Evolutionary conservation across 768 basidiomycete species (phyloP).

Genomic region (Sutorius australiensis): DNA sequence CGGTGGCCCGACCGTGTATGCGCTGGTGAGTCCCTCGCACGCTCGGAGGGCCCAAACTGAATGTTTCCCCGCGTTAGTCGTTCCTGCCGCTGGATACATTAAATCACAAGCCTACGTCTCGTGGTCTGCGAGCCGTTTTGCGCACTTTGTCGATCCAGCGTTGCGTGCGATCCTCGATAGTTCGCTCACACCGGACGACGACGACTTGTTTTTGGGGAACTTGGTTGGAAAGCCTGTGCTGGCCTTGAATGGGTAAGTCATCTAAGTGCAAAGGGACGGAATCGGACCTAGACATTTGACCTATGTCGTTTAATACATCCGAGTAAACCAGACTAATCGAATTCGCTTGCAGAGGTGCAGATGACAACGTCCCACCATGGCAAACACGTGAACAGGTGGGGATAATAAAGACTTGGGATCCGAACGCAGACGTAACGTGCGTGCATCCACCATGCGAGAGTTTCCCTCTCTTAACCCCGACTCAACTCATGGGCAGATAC

Average conservation of each 20-base stretch:
- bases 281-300: neutral
- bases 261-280: neutral
- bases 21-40: conserved; percentile 41
- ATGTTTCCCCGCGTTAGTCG: conserved; percentile 38
- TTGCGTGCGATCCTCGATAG: conserved; percentile 70
- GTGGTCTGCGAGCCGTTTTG: conserved; percentile 63
- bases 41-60: neutral
- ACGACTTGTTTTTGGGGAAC: conserved; percentile 83
- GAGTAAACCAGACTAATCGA: neutral
- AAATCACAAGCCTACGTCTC: conserved; percentile 87
- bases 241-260: conserved; percentile 71
- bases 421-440: conserved; percentile 50
- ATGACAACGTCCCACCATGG: conserved; percentile 87
- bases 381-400: conserved; percentile 69
- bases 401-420: conserved; percentile 55
- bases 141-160: conserved; percentile 75
- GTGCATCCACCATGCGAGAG: conserved; percentile 18
- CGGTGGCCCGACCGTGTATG: conserved; percentile 74
- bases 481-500: conserved; percentile 38
- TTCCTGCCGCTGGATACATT: conserved; percentile 79
- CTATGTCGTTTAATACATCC: neutral
- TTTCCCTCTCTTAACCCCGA: neutral
- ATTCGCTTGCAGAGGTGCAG: conserved; percentile 51
- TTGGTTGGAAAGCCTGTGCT: conserved; percentile 64
- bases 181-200: conserved; percentile 78